Percentiles rank a stretch among this genome's conserved stretches.
Conservation (phyloP, 192 early-diverging fungal genomes). For the Mortierella alpina region DNA sequence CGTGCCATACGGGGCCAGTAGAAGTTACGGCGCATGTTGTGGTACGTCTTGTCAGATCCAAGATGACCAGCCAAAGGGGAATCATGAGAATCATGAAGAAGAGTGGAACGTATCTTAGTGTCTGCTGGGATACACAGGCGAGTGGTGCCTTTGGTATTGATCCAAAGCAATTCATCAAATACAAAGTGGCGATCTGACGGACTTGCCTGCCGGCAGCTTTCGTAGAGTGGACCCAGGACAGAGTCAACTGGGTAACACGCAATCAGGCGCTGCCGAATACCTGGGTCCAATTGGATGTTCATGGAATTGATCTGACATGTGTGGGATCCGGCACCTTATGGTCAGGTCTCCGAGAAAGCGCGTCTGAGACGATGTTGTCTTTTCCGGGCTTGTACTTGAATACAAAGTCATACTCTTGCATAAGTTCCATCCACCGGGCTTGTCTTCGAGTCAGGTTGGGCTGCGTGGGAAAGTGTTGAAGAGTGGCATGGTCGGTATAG, state of each 20-base stretch:
- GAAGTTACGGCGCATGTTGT: not conserved
- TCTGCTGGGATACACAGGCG: constrained; percentile 3
- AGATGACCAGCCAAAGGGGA: constrained; percentile 36
- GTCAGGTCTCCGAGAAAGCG: too few species aligned
- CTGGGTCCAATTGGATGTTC: too few species aligned
- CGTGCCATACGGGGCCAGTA: constrained; percentile 18
- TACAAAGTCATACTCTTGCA: constrained; percentile 17
- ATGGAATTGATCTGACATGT: too few species aligned
- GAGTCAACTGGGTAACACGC: constrained; percentile 4
- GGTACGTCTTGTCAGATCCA: constrained; percentile 36
- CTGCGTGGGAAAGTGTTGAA: constrained; percentile 50
- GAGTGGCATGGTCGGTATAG: constrained; percentile 52
- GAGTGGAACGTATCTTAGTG: not conserved
- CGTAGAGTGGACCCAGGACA: constrained; percentile 6
- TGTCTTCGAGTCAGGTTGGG: constrained; percentile 25
- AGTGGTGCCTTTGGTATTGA: not conserved
- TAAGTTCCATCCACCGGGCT: constrained; percentile 18
- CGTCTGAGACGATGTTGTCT: constrained; percentile 43
- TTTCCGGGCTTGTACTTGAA: constrained; percentile 35
- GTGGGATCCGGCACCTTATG: too few species aligned
- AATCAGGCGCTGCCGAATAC: constrained; percentile 19
- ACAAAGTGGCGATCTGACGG: not conserved
- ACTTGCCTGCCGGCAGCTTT: constrained; percentile 1
- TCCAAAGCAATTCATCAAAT: constrained; percentile 3
- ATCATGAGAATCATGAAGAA: constrained; percentile 26